These are phyloP conservation scores for Xylogone sp. DNA, from an alignment of 2,329 filamentous ascomycete species.

Conservation along the genomic window DNA sequence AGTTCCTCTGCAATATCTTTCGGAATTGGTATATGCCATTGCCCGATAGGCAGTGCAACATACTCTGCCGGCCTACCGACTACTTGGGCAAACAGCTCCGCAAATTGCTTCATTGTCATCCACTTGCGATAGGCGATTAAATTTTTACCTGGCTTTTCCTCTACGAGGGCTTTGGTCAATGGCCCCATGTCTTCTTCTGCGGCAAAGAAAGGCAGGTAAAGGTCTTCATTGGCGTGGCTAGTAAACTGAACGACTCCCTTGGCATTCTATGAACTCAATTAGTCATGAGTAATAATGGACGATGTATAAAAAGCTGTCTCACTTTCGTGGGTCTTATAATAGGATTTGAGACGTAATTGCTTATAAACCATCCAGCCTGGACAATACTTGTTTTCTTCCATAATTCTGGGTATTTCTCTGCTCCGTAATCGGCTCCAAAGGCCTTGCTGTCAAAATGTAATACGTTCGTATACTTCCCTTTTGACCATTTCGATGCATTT, in stretches of 20 bases:
- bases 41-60: conserved; percentile 3
- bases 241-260: not conserved
- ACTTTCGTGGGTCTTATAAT: not conserved
- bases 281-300: too few relatives aligned
- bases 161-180: not conserved
- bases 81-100: not conserved
- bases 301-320: too few relatives aligned
- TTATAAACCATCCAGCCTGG: conserved; percentile 26
- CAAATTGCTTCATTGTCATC: conserved; percentile 5
- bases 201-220: not conserved
- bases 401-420: conserved; percentile 21
- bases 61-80: conserved; percentile 1
- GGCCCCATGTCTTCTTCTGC: not conserved
- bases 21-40: conserved; percentile 1
- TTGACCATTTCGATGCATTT: conserved; percentile 32
- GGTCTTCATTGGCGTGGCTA: not conserved
- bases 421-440: conserved; percentile 27
- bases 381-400: conserved; percentile 28
- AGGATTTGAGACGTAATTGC: conserved; percentile 8
- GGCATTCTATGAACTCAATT: not conserved
- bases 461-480: conserved; percentile 36
- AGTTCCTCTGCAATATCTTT: conserved; percentile 2
- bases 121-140: conserved; percentile 10
- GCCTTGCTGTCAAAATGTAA: conserved; percentile 41
- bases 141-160: conserved; percentile 4